These are phyloP conservation scores for Scutellaria baicalensis DNA, from an alignment of 257 asterid genomes.

Conservation along the genomic window DNA sequence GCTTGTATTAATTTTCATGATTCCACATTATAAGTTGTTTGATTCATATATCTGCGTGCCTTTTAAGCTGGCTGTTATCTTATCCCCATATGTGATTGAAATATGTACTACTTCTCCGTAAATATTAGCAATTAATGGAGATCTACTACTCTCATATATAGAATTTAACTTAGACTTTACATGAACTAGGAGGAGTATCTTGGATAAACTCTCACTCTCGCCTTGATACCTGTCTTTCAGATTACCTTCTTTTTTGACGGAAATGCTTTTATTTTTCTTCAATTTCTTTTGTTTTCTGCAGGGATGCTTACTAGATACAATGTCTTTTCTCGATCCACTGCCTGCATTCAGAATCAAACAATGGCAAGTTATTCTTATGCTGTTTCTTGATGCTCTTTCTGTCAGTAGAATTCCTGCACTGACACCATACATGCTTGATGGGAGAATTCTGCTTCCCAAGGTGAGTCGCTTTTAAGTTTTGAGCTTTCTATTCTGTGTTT, in stretches of 20 bases:
- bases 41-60: not conserved
- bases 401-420: constrained; percentile 66
- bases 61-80: not conserved
- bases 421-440: constrained; percentile 40
- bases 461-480: constrained; percentile 32
- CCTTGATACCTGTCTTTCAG: not conserved
- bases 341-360: constrained; percentile 81
- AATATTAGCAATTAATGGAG: not conserved
- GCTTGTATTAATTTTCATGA: not conserved
- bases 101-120: not conserved
- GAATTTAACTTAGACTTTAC: not conserved
- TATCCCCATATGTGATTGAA: not conserved
- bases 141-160: not conserved
- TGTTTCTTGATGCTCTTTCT: constrained; percentile 90
- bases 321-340: constrained; percentile 79
- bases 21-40: not conserved
- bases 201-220: not conserved
- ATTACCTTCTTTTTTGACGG: not conserved
- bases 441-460: constrained; percentile 67
- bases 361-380: constrained; percentile 67
- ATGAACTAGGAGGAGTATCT: not conserved
- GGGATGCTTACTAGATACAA: constrained; percentile 68
- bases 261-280: not conserved
- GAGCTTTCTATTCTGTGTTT: constrained; percentile 5
- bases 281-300: constrained; percentile 29